Conservation (phyloP, 2,329 filamentous ascomycete genomes). For the Triangularia verruculosa region DNA sequence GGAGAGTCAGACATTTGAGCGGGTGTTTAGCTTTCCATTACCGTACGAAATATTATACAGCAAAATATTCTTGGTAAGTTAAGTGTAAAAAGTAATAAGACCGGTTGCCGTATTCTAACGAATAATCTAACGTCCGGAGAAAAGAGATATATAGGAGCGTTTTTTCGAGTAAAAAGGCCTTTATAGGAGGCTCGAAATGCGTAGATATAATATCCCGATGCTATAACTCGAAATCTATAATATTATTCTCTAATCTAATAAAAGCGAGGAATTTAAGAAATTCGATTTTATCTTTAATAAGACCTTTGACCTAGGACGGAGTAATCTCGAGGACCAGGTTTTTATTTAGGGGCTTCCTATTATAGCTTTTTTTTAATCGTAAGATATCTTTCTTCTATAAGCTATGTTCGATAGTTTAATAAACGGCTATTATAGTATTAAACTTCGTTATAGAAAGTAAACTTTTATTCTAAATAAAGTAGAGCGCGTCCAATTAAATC, state of each 20-base stretch:
- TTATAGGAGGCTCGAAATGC: slow-evolving; percentile 15
- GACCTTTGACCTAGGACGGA: slow-evolving; percentile 19
- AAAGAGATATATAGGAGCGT: slow-evolving; percentile 35
- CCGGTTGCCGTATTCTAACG: slow-evolving; percentile 16
- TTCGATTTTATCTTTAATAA: slow-evolving; percentile 22
- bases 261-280: slow-evolving; percentile 37
- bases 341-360: slow-evolving; percentile 7
- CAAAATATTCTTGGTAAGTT: slow-evolving; percentile 44
- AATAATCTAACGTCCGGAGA: slow-evolving; percentile 34
- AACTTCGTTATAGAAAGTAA: slow-evolving; percentile 11
- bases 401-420: slow-evolving; percentile 33
- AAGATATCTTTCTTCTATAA: slow-evolving; percentile 41
- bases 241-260: slow-evolving; percentile 33
- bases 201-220: slow-evolving; percentile 26
- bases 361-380: slow-evolving; percentile 28
- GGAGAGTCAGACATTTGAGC: slow-evolving; percentile 14
- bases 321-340: slow-evolving; percentile 1
- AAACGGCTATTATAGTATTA: slow-evolving; percentile 39
- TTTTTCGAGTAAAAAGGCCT: slow-evolving; percentile 14
- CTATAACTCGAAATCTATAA: slow-evolving; percentile 34
- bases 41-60: slow-evolving; percentile 38
- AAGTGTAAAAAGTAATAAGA: slow-evolving; percentile 42
- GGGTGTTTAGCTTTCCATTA: slow-evolving; percentile 24
- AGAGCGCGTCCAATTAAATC: slow-evolving; percentile 44
- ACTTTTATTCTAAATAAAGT: slow-evolving; percentile 35